Evolutionary conservation across 2,329 filamentous ascomycete species (phyloP), one percentile per base, ranked within the genome.

Genomic region (Penicillium sp.): DNA sequence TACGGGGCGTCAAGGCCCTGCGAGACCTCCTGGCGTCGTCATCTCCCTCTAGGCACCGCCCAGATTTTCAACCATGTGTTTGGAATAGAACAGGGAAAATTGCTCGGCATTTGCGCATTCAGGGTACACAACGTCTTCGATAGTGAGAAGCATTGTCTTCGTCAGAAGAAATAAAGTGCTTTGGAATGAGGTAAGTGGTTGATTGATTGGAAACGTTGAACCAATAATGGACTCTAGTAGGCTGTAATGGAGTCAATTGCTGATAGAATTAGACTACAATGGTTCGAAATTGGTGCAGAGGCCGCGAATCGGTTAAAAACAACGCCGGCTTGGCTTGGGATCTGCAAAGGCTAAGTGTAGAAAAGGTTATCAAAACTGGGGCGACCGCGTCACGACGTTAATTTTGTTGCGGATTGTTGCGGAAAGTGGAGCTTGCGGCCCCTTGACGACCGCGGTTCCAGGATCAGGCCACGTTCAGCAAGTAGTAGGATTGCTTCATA

Each of bases 251-350:
- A 26, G 25, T 50, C 19, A 10, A n/a, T 42, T 2, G 8, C 10
- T 50, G 27, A 35, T 29, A 50, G 29, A 47, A 33, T 50, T 42
- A 46, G 31, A 55, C 27, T 48, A 33, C 43, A 45, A 27, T 14
- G 31, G 26, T 37, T 59, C 35, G 14, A 47, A 39, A 26, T 45
- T 37, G 14, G 31, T 35, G 14, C 13, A 25, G 10, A 29, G 39
- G 42, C n/a, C 26, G 37, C 14, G 23, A 19, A n/a, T 25, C 60
- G 60, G 60, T 14, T 62, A 62, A 60, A 57, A 19, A 50, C 27
- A 55, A 3, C 31, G 33, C 60, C 60, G 60, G 31, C 46, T 53
- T 26, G 31, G 46, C 42, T 47, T 44, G 31, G 27, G 57, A 57
- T 58, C 57, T 60, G 57, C 57, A 53, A 37, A 53, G 33, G 25